Evolutionary conservation across 805 yeast genomes (phyloP), one percentile per base, ranked within the genome.

Genomic region (Wickerhamiella kurtzmanii): DNA sequence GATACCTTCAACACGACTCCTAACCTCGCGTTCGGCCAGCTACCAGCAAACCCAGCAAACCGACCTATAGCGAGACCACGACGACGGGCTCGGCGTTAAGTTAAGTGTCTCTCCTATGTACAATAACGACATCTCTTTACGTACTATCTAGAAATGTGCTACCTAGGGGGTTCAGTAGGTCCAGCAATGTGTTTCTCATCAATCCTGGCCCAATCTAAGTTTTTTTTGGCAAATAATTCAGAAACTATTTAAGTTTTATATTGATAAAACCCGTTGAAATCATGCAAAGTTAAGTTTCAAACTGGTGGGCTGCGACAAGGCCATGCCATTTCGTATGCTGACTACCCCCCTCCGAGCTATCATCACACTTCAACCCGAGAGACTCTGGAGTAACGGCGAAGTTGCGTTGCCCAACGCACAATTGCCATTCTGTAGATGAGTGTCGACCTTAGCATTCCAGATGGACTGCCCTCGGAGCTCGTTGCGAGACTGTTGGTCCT

Each of bases 381-480:
- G n/a, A n/a, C n/a, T n/a, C n/a, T n/a, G n/a, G n/a, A n/a, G n/a
- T n/a, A n/a, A n/a, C n/a, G n/a, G n/a, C n/a, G n/a, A n/a, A n/a
- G n/a, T n/a, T n/a, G n/a, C 32, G 32, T 11, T 6, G 32, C 11
- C 9, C 32, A 25, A 11, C 9, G 11, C 32, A 11, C 32, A 25
- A 25, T 25, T 25, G 32, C 32, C 11, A 25, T 25, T 25, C 32
- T 11, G 32, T 11, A 6, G 32, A 25, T 25, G 32, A 25, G 32
- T 25, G 32, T 50, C 44, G 60, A 56, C 48, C 51, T 53, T 38
- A 45, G 55, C 41, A 47, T 57, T 15, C 60, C 60, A 5, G 60
- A 57, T 13, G 59, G 56, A n/a, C 57, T 55, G 41, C 60, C 60
- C 5, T 48, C 55, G 19, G 53, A 51, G 32, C 51, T 53, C 5